These are phyloP conservation scores for Melaleuca quinquenervia DNA, from an alignment of 345 rosid genomes.

Conservation along the genomic window DNA sequence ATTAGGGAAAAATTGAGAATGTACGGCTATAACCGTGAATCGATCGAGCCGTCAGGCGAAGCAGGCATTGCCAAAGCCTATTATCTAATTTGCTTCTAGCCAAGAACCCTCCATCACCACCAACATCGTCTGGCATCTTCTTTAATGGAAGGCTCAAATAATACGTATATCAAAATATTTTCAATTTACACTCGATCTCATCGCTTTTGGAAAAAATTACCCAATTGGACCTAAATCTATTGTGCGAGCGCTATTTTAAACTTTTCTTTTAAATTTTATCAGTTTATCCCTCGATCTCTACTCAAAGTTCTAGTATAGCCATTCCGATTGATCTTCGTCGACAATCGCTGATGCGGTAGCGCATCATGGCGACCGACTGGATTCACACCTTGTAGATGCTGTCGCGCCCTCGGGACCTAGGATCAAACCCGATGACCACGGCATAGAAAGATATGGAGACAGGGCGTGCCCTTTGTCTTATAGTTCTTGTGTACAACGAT, in stretches of 20 bases:
- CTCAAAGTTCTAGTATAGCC: accelerated
- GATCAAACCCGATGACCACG: background rate
- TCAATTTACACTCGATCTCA: background rate
- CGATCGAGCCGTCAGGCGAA: background rate
- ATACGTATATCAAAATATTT: too few relatives aligned
- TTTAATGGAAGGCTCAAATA: too few relatives aligned
- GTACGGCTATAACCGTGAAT: background rate
- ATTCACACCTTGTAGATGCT: background rate
- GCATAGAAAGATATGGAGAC: background rate
- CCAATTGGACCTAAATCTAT: accelerated
- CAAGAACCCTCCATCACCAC: too few relatives aligned
- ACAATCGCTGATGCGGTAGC: accelerated
- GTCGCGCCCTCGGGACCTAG: background rate
- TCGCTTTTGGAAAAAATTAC: accelerated
- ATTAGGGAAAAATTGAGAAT: background rate
- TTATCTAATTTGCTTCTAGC: too few relatives aligned
- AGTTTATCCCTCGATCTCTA: background rate
- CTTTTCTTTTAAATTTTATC: background rate
- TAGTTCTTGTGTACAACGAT: background rate
- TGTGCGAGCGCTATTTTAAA: accelerated
- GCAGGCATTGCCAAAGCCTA: too few relatives aligned
- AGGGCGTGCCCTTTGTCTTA: background rate
- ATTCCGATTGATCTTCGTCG: accelerated
- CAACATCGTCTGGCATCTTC: too few relatives aligned
- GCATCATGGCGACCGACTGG: too few relatives aligned